Percentiles rank a stretch among this genome's conserved stretches.
phyloP scores from a whole-genome alignment of 768 basidiomycete species.

The Pleurotus tuoliensis region DNA sequence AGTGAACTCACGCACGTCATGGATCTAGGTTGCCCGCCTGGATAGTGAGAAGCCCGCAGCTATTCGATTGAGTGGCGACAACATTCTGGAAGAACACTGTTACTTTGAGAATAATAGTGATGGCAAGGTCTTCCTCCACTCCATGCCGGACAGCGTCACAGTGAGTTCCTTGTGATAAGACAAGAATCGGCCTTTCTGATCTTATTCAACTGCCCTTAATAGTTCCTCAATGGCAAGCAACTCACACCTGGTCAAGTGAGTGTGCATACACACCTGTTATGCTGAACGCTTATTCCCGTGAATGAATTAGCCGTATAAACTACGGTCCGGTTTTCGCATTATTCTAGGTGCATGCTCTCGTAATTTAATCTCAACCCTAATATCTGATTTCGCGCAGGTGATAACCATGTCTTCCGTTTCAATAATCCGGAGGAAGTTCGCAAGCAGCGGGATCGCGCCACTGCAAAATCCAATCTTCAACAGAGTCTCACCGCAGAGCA shows the following conservation, averaged over 20 bases:
- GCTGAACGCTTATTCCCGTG: constrained; percentile 16
- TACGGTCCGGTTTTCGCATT: constrained; percentile 92
- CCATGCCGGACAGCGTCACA: constrained; percentile 78
- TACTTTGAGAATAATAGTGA: constrained; percentile 76
- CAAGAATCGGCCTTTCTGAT: constrained; percentile 6
- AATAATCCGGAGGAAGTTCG: constrained; percentile 95
- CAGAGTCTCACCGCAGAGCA: constrained; percentile 65
- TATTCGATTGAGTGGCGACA: constrained; percentile 89
- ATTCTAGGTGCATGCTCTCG: constrained; percentile 69
- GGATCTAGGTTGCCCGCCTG: constrained; percentile 72
- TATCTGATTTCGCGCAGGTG: constrained; percentile 46
- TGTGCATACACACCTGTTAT: constrained; percentile 12
- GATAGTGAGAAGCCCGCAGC: constrained; percentile 80
- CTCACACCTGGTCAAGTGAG: constrained; percentile 71
- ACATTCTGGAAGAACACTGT: constrained; percentile 92
- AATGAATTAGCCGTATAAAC: constrained; percentile 59
- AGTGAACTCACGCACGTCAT: background rate
- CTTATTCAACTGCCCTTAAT: constrained; percentile 10
- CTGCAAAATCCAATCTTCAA: constrained; percentile 65
- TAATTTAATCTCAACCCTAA: constrained; percentile 12
- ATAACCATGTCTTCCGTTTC: constrained; percentile 97
- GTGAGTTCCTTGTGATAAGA: constrained; percentile 38
- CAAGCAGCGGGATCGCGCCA: constrained; percentile 81
- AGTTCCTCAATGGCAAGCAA: constrained; percentile 96
- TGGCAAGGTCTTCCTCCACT: constrained; percentile 79